Evolutionary conservation across 495 filamentous ascomycete genomes (phyloP), one percentile per base, ranked within the genome.

Genomic region (Letharia columbiana): DNA sequence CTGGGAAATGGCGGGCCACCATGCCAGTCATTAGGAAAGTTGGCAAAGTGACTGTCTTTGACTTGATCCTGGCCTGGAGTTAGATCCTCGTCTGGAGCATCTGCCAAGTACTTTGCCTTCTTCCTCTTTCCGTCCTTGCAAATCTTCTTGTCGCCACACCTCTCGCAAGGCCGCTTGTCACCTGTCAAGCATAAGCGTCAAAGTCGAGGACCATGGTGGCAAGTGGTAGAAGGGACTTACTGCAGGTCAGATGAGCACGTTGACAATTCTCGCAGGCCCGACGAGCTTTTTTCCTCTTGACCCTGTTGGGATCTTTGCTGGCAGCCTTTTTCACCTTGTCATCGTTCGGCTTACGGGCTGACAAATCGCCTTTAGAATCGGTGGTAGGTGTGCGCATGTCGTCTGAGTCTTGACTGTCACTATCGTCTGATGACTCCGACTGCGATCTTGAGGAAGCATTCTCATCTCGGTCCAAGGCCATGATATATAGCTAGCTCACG

Each of bases 61-160:
- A 75, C 76, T 74, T 39, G 83, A 77, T 31, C 83, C 83, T 65
- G 86, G 33, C 82, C 80, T 61, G 85, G 84, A 77, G 87, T 82
- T 70, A 89, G 75, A 63, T 84, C 84, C 66, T 94, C 91, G 64
- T 90, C 84, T 47, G 92, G 91, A 37, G 93, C 91, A 79, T 97
- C 94, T 76, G 96, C 92, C 59, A 98, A 88, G 78, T 98, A 98
- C 75, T 98, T 98, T 68, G 94, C 94, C 81, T 98, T 98, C 77
- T 98, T 98, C 67, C 94, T 89, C 49, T 96, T 91, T 52, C 94
- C 94, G 72, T 98, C 94, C 73, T 96, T 91, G 74, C 94, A 98
- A 49, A 83, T 83, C 74, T 96, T 91, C 67, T 91, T 89, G 57
- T 97, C 83, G 28, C 91, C 90, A 77, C 94, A 98, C 72, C 94